phyloP scores from a whole-genome alignment of 208 protist species.

The Porcisia hertigi region DNA sequence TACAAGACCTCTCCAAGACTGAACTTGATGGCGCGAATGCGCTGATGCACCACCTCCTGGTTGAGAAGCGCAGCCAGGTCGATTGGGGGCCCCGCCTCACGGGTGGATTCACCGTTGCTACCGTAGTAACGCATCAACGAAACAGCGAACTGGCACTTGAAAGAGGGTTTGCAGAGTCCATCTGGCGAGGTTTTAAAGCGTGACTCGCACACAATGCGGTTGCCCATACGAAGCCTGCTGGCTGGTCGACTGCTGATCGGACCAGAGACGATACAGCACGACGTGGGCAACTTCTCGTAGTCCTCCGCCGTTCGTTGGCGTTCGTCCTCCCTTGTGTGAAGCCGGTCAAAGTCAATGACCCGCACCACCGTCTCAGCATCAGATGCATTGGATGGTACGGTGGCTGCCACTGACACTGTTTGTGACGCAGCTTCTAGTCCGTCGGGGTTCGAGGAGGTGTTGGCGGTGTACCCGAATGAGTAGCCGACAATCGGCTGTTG shows the following conservation, averaged over 20 bases:
- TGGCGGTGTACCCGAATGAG: conserved; percentile 62
- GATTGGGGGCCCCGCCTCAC: conserved; percentile 31
- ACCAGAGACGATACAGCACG: conserved; percentile 58
- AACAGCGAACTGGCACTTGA: conserved; percentile 64
- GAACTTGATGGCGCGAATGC: conserved; percentile 46
- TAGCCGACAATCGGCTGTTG: conserved; percentile 41
- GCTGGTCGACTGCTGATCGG: conserved; percentile 27
- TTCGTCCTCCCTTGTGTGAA: conserved; percentile 48
- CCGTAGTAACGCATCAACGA: conserved; percentile 44
- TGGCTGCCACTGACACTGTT: conserved; percentile 14
- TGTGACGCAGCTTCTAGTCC: conserved; percentile 14
- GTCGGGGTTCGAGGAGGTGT: conserved; percentile 23
- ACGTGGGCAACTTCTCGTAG: conserved; percentile 48
- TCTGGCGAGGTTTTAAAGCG: conserved; percentile 69
- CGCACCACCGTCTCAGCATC: conserved; percentile 12
- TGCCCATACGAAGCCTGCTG: conserved; percentile 45
- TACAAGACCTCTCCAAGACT: conserved; percentile 59
- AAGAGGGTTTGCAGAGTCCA: conserved; percentile 72
- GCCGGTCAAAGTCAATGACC: conserved; percentile 52
- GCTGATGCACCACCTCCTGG: conserved; percentile 46
- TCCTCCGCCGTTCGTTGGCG: conserved; percentile 42
- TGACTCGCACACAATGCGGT: conserved; percentile 51
- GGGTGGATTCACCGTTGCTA: conserved; percentile 30
- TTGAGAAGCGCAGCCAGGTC: conserved; percentile 62
- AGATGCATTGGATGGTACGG: neutral